Percentiles rank a stretch among this genome's conserved stretches.
Evolutionary conservation across 2,329 filamentous ascomycete species (phyloP).

Genomic region (Phyllosticta citrichinensis): DNA sequence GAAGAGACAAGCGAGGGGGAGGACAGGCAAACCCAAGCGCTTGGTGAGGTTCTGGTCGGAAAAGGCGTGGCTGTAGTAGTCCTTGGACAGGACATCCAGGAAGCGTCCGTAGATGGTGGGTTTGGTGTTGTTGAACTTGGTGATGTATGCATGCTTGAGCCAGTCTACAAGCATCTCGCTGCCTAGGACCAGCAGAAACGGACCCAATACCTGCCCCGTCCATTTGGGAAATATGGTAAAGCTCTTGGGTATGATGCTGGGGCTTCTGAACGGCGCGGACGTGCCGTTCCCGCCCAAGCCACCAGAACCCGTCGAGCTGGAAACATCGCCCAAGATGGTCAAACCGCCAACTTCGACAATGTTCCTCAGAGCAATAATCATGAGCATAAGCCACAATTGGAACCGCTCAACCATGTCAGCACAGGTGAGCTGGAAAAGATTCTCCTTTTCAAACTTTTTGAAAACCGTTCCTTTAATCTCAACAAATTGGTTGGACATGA

Average conservation of each 20-base stretch:
- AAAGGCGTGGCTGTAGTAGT: constrained; percentile 98
- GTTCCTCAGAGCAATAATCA: constrained; percentile 93
- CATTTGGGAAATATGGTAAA: constrained; percentile 83
- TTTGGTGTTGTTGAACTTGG: constrained; percentile 96
- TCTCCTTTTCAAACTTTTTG: constrained; percentile 98
- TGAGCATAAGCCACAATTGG: constrained; percentile 92
- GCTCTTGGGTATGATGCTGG: constrained; percentile 75
- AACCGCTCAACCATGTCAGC: constrained; percentile 96
- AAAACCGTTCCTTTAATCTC: constrained; percentile 98
- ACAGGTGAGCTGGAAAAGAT: constrained; percentile 90
- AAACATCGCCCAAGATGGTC: constrained; percentile 37
- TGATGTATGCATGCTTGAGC: constrained; percentile 95
- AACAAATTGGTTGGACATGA: constrained; percentile 96
- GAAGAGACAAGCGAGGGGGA: constrained; percentile 89
- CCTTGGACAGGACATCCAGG: constrained; percentile 88
- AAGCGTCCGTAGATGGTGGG: constrained; percentile 82
- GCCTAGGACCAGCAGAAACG: constrained; percentile 86
- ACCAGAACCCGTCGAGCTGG: constrained; percentile 16
- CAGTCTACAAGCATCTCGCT: constrained; percentile 96
- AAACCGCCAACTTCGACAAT: constrained; percentile 90
- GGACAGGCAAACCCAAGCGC: constrained; percentile 78
- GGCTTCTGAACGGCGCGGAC: constrained; percentile 48
- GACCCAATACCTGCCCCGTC: constrained; percentile 82
- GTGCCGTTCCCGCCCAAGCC: constrained; percentile 37
- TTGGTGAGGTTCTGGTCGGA: constrained; percentile 82